Evolutionary conservation across 1,284 basidiomycete species (phyloP).

Genomic region (Trametes sp.): DNA sequence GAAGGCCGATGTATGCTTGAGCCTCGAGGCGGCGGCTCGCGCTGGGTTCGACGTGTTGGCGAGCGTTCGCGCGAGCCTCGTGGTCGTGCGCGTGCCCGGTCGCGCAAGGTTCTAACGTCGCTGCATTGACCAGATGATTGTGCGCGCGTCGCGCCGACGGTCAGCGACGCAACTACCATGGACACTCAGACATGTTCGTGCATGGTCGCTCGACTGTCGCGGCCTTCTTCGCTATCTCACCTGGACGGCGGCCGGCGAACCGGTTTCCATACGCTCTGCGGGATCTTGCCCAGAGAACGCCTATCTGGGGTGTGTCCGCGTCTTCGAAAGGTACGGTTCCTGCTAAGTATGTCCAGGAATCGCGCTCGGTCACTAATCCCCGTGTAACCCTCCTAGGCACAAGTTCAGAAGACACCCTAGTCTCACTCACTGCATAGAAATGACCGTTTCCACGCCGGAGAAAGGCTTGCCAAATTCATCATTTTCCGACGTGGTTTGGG

Average conservation of each 20-base stretch:
- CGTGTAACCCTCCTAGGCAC: neutral
- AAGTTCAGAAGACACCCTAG: constrained; percentile 2
- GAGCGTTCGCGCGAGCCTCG: constrained; percentile 16
- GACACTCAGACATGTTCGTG: neutral
- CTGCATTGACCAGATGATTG: constrained; percentile 2
- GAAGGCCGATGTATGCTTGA: constrained; percentile 1
- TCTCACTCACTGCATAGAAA: too few relatives aligned
- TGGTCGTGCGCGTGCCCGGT: constrained; percentile 7
- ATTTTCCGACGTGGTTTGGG: too few relatives aligned
- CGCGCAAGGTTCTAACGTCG: constrained; percentile 7
- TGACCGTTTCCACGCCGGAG: too few relatives aligned
- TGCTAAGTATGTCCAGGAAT: neutral
- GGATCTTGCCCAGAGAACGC: constrained; percentile 4
- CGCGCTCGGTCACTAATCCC: constrained; percentile 9
- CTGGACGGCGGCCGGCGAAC: constrained; percentile 3
- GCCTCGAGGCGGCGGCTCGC: constrained; percentile 22
- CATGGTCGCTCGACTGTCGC: neutral
- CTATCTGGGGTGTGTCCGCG: constrained; percentile 1
- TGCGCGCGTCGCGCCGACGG: neutral
- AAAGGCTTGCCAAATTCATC: too few relatives aligned
- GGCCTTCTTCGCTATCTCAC: neutral
- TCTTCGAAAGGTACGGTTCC: constrained; percentile 9
- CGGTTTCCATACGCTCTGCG: neutral
- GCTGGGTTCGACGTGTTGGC: constrained; percentile 12
- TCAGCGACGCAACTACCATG: too few relatives aligned